A percentile compares a stretch with the other conserved stretches of the same genome.
Conservation (phyloP, 2,329 filamentous ascomycete species). For the Anthostomella pinea region DNA sequence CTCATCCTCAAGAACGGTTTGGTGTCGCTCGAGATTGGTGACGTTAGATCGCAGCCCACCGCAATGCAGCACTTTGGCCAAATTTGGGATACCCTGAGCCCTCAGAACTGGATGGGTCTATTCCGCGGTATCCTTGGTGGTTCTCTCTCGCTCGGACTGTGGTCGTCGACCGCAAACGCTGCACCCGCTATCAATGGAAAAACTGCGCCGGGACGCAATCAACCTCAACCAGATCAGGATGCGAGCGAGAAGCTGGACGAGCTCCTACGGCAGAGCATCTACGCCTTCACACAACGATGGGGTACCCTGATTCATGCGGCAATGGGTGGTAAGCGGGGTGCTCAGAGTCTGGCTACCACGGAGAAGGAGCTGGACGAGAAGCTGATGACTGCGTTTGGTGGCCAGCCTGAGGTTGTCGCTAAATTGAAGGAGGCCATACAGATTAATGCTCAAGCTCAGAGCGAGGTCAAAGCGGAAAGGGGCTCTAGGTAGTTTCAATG, state of each 20-base stretch:
- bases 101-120: conserved; percentile 56
- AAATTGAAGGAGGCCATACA: conserved; percentile 62
- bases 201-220: conserved; percentile 10
- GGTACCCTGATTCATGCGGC: conserved; percentile 50
- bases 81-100: conserved; percentile 63
- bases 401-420: conserved; percentile 55
- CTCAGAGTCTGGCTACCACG: conserved; percentile 49
- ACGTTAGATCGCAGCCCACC: conserved; percentile 52
- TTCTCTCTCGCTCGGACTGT: conserved; percentile 40
- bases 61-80: conserved; percentile 61
- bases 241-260: conserved; percentile 65
- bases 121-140: conserved; percentile 57
- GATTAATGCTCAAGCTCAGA: conserved; percentile 53
- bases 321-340: conserved; percentile 44
- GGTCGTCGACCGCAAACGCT: conserved; percentile 24
- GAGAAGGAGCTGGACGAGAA: conserved; percentile 56
- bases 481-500: conserved; percentile 18
- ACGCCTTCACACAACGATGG: conserved; percentile 61
- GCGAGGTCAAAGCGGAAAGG: conserved; percentile 36
- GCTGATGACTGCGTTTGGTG: conserved; percentile 56
- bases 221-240: conserved; percentile 41
- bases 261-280: conserved; percentile 59
- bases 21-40: conserved; percentile 88
- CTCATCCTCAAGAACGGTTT: conserved; percentile 95
- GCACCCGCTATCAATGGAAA: conserved; percentile 18